Base-by-base conservation (phyloP, 116 monocot genomes). In the Trichopus zeylanicus region DNA sequence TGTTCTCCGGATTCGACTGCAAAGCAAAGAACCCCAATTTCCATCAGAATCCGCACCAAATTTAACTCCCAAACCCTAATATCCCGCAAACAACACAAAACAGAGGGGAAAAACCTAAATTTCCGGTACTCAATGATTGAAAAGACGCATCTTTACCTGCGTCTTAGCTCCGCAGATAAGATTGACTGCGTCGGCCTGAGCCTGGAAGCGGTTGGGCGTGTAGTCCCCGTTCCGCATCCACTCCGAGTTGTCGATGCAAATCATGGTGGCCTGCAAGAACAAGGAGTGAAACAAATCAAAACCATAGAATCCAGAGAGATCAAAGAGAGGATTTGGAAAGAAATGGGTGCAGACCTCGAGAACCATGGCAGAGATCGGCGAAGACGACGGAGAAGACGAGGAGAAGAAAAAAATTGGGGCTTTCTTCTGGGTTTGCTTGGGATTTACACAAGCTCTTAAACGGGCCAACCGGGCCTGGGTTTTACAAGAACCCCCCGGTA, bases 141-240 rank as follows among this genome's bases (percentile, higher is more conserved):
- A 4, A 42, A 42, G n/a, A 16, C 42, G 12, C 13, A 42, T 16
- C 24, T 21, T 18, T 53, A 75, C 95, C 91, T 90, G 91, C 0
- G 91, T 90, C 60, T 97, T 97, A 8, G 91, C 79, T 2, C 97
- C 97, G 61, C 91, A 91, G 20, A 97, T 84, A 57, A 97, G 87
- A 62, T 87, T 97, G 24, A 97, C 75, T 33, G 97, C 84, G 26
- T 97, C 97, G 5, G 81, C 66, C 31, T 91, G 97, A 25, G 97
- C 91, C 61, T 90, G 97, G 66, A 90, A 87, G 19, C 97, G 81
- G 27, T 46, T 72, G 29, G 91, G 97, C 19, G 79, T 39, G 59
- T 97, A 97, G 51, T 97, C 97, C 1, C 95, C 95, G 48, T 97
- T 97, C 63, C 95, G 57, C 79, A 81, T 97, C 95, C 95, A 97